Evolutionary conservation across 75 land plant genomes (phyloP).

Genomic region (Picea glauca): DNA sequence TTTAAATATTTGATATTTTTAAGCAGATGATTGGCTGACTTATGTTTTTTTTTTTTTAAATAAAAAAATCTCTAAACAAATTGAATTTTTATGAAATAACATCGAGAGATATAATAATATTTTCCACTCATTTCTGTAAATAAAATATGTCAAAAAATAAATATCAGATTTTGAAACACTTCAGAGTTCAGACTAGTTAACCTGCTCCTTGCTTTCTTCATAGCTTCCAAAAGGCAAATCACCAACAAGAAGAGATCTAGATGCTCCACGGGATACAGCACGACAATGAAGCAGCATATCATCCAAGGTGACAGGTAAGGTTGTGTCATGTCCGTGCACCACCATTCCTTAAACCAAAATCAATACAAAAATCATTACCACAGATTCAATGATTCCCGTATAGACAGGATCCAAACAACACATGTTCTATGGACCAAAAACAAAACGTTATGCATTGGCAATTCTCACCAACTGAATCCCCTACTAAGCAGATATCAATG

Average conservation of each 20-base stretch:
- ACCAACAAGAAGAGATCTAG: slow-evolving; percentile 76
- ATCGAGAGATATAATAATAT: too few species aligned
- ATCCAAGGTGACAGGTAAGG: slow-evolving; percentile 83
- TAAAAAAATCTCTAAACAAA: not conserved
- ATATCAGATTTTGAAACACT: not conserved
- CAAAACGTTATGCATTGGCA: not conserved
- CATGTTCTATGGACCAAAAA: not conserved
- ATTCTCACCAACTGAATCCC: slow-evolving; percentile 71
- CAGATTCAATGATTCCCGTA: not conserved
- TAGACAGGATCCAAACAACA: not conserved
- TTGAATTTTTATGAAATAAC: not conserved
- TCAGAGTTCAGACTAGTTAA: slow-evolving; percentile 1
- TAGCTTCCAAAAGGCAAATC: slow-evolving; percentile 94
- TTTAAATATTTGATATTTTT: too few species aligned
- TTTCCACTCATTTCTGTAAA: not conserved
- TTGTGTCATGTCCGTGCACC: slow-evolving; percentile 97
- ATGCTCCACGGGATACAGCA: slow-evolving; percentile 91
- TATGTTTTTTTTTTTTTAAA: too few species aligned
- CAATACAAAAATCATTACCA: not conserved
- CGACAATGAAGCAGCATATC: slow-evolving; percentile 94
- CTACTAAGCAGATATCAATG: slow-evolving; percentile 88
- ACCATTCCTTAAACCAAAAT: slow-evolving; percentile 50
- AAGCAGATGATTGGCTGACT: too few species aligned
- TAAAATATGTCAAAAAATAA: not conserved
- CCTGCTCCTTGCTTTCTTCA: slow-evolving; percentile 76